Base-by-base conservation (phyloP, 140 eudicot species). In the Bidens hawaiensis region DNA sequence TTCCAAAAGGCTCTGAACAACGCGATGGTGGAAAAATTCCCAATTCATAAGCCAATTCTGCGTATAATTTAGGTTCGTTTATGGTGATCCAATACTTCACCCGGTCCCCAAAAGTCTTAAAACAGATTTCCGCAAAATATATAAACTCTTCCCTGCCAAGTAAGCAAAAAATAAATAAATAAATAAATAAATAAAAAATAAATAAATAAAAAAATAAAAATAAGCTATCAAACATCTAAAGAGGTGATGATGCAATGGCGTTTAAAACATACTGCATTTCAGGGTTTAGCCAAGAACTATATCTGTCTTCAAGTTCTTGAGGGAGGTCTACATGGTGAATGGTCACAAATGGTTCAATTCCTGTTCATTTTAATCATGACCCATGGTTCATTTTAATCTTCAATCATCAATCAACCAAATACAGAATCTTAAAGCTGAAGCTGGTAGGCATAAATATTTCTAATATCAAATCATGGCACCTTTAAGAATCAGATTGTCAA, bases 331-430 rank as follows among this genome's bases (percentile, higher is more conserved):
- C 3, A 46, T 86, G 95, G 64, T 67, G 54, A 68, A 82, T 70
- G 3, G 87, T 80, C 71, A 86, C 90, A 30, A 86, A 86, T 18
- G 90, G 95, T 46, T 75, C 65, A 5, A 86, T 78, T 22, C 95
- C 85, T 86, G 65, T 71, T 65, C 65, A 21, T 52, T 15, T 58
- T 22, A 63, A 15, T 54, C 51, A 59, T n/a, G n/a, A 30, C 33
- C 24, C 13, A 19, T 18, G n/a, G n/a, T n/a, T n/a, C n/a, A n/a
- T n/a, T n/a, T n/a, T n/a, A n/a, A n/a, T n/a, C n/a, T n/a, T n/a
- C n/a, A n/a, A n/a, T n/a, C n/a, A n/a, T n/a, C n/a, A n/a, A n/a
- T n/a, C n/a, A n/a, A n/a, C n/a, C n/a, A n/a, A n/a, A n/a, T n/a
- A n/a, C n/a, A n/a, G 26, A 48, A 19, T 30, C 4, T 40, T 40